phyloP scores from a whole-genome alignment of 305 asterid genomes.

The Withania somnifera region DNA sequence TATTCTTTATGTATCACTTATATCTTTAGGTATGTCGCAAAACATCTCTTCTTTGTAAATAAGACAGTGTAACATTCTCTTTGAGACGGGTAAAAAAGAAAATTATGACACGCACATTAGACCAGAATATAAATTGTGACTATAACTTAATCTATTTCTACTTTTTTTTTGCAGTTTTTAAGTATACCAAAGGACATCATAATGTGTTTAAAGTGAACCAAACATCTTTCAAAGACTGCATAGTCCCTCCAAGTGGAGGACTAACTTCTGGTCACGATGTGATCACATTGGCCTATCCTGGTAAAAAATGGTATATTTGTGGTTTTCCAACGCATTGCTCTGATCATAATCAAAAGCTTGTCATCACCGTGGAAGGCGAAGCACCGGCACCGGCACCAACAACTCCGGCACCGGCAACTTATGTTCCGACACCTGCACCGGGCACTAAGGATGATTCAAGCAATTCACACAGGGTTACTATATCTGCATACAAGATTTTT shows the following conservation, averaged over 20 bases:
- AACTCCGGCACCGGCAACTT: not conserved
- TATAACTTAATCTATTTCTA: not conserved
- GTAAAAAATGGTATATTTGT: slow-evolving; percentile 16
- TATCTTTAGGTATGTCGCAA: too few relatives aligned
- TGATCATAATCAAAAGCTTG: slow-evolving; percentile 7
- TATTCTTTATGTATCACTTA: not conserved
- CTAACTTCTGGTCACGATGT: slow-evolving; percentile 1
- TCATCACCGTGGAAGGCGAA: not conserved
- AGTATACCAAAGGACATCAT: slow-evolving; percentile 3
- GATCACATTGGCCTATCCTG: not conserved
- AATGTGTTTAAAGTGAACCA: slow-evolving; percentile 9
- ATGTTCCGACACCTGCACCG: not conserved
- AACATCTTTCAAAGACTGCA: slow-evolving; percentile 2
- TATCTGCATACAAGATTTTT: not conserved
- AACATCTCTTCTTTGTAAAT: too few relatives aligned
- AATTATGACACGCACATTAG: too few relatives aligned
- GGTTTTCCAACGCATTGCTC: slow-evolving; percentile 11
- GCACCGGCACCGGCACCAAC: not conserved
- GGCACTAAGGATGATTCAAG: not conserved
- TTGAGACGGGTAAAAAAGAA: too few relatives aligned
- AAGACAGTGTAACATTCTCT: too few relatives aligned
- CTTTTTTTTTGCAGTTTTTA: slow-evolving; percentile 7
- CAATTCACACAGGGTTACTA: not conserved
- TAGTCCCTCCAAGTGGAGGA: not conserved
- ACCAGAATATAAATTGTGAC: not conserved